These are phyloP conservation scores for Penicillium daleae DNA, from an alignment of 495 filamentous ascomycete genomes.

Conservation along the genomic window DNA sequence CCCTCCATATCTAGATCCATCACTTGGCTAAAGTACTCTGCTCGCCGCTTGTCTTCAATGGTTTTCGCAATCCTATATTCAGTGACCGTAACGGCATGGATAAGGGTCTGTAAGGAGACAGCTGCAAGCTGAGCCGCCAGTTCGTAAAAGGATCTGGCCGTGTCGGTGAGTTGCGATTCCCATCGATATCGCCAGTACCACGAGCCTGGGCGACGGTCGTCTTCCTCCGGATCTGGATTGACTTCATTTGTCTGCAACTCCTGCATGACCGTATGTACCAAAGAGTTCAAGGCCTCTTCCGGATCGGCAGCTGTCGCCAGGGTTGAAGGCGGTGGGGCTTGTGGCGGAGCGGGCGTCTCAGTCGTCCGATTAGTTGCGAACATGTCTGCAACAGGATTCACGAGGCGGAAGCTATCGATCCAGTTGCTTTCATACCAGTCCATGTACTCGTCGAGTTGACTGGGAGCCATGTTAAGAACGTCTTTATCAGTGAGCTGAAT, in stretches of 20 bases:
- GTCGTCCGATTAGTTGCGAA: conserved; percentile 48
- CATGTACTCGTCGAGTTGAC: conserved; percentile 80
- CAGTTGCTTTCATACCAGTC: conserved; percentile 86
- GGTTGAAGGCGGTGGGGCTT: conserved; percentile 1
- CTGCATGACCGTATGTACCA: conserved; percentile 44
- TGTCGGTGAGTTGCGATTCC: conserved; percentile 58
- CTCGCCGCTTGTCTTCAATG: conserved; percentile 41
- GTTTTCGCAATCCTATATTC: conserved; percentile 50
- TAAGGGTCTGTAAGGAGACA: conserved; percentile 49
- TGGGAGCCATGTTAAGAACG: conserved; percentile 66
- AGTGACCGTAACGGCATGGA: conserved; percentile 50
- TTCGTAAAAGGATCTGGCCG: conserved; percentile 58
- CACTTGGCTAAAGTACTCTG: conserved; percentile 31
- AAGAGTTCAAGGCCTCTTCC: conserved; percentile 35
- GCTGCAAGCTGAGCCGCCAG: conserved; percentile 55
- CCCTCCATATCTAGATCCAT: conserved; percentile 21
- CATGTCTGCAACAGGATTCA: conserved; percentile 51
- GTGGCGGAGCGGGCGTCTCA: conserved; percentile 18
- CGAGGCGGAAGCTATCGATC: conserved; percentile 45
- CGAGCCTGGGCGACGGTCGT: conserved; percentile 52
- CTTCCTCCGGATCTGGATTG: conserved; percentile 35
- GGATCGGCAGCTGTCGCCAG: conserved; percentile 23
- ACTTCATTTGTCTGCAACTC: conserved; percentile 36
- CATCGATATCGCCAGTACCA: conserved; percentile 61
- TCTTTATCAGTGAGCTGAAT: conserved; percentile 66